These are phyloP conservation scores for Guyanaporus albipodus DNA, from an alignment of 768 basidiomycete species.

Conservation along the genomic window DNA sequence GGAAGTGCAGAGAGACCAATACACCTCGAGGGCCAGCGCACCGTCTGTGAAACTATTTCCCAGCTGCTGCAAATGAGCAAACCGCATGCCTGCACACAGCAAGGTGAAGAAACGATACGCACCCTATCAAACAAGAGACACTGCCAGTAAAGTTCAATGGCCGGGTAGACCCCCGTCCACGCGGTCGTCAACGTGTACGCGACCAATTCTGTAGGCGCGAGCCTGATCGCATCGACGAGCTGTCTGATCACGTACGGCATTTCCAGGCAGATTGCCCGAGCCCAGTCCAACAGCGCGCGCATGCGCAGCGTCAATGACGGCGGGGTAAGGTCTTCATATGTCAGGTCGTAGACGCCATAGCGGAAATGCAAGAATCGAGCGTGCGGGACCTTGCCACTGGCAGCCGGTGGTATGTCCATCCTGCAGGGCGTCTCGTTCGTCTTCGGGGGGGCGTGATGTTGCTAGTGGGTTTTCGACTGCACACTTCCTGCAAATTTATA, in stretches of 20 bases:
- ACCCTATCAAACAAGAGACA: slow-evolving; percentile 30
- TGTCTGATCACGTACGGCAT: slow-evolving; percentile 4
- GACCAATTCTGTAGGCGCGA: slow-evolving; percentile 19
- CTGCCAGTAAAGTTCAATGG: slow-evolving; percentile 34
- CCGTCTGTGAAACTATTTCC: neutral
- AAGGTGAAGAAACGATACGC: no score
- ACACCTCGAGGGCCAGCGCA: neutral
- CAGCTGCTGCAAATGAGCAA: slow-evolving; percentile 13
- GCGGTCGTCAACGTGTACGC: slow-evolving; percentile 27
- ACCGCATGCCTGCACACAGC: no score
- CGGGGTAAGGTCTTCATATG: slow-evolving; percentile 14
- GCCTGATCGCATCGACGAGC: slow-evolving; percentile 15
- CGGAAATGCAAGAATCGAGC: slow-evolving; percentile 11
- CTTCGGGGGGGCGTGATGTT: no score
- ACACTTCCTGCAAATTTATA: slow-evolving; percentile 14
- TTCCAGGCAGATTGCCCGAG: neutral
- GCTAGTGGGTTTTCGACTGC: no score
- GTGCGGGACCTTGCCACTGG: neutral
- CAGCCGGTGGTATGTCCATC: neutral
- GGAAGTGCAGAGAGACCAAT: slow-evolving; percentile 21
- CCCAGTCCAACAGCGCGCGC: neutral
- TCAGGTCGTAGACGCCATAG: slow-evolving; percentile 21
- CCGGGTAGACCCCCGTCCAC: slow-evolving; percentile 32
- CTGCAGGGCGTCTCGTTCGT: no score
- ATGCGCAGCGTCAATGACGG: neutral